Percentiles rank a stretch among this genome's conserved stretches.
phyloP scores from a whole-genome alignment of 768 basidiomycete species.

The Kwoniella europaea region DNA sequence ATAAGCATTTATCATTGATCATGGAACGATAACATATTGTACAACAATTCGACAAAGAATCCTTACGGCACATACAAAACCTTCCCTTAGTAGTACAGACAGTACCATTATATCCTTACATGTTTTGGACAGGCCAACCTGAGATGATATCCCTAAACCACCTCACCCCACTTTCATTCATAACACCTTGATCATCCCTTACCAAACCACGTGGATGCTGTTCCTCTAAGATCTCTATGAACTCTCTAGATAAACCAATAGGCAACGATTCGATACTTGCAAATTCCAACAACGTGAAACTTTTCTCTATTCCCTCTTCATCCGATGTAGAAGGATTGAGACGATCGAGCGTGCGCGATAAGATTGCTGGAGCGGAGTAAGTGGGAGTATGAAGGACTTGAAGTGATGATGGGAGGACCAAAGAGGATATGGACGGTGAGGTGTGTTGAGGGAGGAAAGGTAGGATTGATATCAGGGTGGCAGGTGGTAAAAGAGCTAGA shows the following conservation, averaged over 20 bases:
- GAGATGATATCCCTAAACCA: conserved; percentile 61
- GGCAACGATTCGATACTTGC: conserved; percentile 73
- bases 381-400: conserved; percentile 81
- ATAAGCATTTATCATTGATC: not conserved
- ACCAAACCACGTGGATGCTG: conserved; percentile 64
- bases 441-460: conserved; percentile 72
- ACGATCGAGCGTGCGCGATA: conserved; percentile 62
- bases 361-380: conserved; percentile 72
- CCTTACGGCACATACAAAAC: too few relatives aligned
- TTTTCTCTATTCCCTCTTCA: conserved; percentile 56
- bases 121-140: conserved; percentile 8
- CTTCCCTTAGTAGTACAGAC: too few relatives aligned
- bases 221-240: conserved; percentile 74
- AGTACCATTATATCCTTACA: not conserved
- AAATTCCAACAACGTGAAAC: conserved; percentile 66
- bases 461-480: conserved; percentile 77
- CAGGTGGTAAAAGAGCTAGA: conserved; percentile 84
- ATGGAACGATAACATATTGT: not conserved
- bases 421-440: conserved; percentile 68
- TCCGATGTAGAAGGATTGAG: conserved; percentile 53
- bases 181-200: conserved; percentile 69
- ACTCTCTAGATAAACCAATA: conserved; percentile 74
- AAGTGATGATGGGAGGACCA: conserved; percentile 74
- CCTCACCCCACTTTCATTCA: conserved; percentile 62
- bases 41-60: too few relatives aligned